A percentile compares a stretch with the other conserved stretches of the same genome.
Evolutionary conservation across 805 yeast genomes (phyloP).

Genomic region (Teunomyces gatunensis): DNA sequence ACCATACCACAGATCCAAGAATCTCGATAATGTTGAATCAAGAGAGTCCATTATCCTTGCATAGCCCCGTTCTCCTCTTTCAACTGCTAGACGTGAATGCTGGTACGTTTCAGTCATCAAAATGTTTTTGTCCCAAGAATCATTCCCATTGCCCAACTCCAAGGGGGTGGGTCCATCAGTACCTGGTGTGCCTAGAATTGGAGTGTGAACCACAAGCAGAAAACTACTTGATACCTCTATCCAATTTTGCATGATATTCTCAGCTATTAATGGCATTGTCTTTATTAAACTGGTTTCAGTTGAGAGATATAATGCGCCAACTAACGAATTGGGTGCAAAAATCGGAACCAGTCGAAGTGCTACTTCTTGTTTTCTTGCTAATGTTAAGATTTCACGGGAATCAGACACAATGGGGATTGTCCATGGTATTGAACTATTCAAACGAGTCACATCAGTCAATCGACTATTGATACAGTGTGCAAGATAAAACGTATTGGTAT

Average conservation of each 20-base stretch:
- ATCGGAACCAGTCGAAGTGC: conserved; percentile 21
- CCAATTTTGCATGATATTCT: conserved; percentile 24
- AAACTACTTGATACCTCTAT: conserved; percentile 20
- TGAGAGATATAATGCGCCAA: conserved; percentile 21
- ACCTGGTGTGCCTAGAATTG: conserved; percentile 28
- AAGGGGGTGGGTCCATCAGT: conserved; percentile 18
- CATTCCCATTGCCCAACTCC: not conserved
- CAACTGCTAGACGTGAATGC: not conserved
- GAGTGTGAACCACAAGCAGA: conserved; percentile 23
- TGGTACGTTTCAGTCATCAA: conserved; percentile 18
- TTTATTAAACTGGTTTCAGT: not conserved
- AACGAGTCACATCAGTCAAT: conserved; percentile 16
- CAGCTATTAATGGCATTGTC: conserved; percentile 25
- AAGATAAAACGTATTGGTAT: conserved; percentile 18
- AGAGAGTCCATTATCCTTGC: not conserved
- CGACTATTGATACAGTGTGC: conserved; percentile 30
- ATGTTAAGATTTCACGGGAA: conserved; percentile 6
- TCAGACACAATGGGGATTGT: conserved; percentile 5
- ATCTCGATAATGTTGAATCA: not conserved
- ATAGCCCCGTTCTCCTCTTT: not conserved
- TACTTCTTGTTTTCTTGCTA: conserved; percentile 22
- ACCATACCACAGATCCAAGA: not conserved
- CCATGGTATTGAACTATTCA: conserved; percentile 26
- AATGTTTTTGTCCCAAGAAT: conserved; percentile 19
- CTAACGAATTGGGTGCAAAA: conserved; percentile 24